Evolutionary conservation across 2,329 filamentous ascomycete species (phyloP).

Genomic region (Tolypocladium album): DNA sequence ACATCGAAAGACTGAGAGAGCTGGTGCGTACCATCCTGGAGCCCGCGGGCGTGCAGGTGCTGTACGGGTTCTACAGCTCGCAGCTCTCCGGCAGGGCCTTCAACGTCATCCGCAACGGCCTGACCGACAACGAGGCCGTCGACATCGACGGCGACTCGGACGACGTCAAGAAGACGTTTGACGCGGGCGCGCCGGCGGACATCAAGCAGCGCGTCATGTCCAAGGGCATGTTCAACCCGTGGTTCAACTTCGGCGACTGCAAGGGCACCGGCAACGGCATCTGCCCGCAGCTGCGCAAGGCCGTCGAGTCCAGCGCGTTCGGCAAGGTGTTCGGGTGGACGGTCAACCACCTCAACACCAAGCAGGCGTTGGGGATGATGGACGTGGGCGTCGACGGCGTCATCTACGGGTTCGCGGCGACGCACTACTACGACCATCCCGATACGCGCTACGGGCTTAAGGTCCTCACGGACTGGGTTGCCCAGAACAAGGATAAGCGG

Average conservation of each 20-base stretch:
- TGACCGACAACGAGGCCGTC: conserved; percentile 3
- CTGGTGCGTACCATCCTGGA: conserved; percentile 1
- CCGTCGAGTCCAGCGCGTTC: not conserved
- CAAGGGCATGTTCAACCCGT: not conserved
- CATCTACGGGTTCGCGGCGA: conserved; percentile 1
- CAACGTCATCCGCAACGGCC: not conserved
- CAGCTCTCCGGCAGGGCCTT: not conserved
- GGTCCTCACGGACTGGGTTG: not conserved
- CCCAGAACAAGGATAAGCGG: not conserved
- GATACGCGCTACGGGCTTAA: not conserved
- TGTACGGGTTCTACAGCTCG: conserved; percentile 4
- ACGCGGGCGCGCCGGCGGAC: not conserved
- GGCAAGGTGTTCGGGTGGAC: conserved; percentile 3
- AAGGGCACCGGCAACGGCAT: not conserved
- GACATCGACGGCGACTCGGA: not conserved
- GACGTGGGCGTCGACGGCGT: conserved; percentile 1
- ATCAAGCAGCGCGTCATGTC: conserved; percentile 1
- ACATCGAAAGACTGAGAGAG: not conserved
- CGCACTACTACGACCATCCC: not conserved
- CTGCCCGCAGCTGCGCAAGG: conserved; percentile 2
- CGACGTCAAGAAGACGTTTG: not conserved
- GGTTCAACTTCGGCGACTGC: conserved; percentile 4
- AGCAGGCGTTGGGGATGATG: not conserved
- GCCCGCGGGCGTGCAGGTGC: not conserved
- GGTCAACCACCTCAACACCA: not conserved